Conservation (phyloP, 352 stramenopile species). For the Elongisporangium anandrum region DNA sequence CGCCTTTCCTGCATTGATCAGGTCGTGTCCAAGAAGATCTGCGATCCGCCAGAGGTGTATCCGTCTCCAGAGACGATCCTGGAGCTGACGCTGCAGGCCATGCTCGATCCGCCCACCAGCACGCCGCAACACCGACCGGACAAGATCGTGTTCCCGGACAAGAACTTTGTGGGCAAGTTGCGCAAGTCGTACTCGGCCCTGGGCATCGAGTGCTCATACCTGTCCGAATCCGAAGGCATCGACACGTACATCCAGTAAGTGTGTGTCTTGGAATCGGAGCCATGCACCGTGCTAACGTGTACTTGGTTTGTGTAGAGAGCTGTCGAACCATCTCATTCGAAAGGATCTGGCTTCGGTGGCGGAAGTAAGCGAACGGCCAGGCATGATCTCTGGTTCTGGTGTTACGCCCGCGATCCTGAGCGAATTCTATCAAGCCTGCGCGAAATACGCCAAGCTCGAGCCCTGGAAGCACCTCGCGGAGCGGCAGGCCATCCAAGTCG, state of each 20-base stretch:
- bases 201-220: slow-evolving; percentile 80
- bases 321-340: slow-evolving; percentile 74
- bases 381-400: slow-evolving; percentile 46
- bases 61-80: slow-evolving; percentile 64
- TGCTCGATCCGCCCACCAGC: slow-evolving; percentile 67
- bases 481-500: slow-evolving; percentile 77
- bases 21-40: slow-evolving; percentile 84
- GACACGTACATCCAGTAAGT: slow-evolving; percentile 79
- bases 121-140: slow-evolving; percentile 79
- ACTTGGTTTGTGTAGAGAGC: slow-evolving; percentile 26
- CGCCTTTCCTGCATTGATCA: background rate
- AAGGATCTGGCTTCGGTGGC: slow-evolving; percentile 81
- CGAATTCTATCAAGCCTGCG: slow-evolving; percentile 61
- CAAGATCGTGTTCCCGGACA: slow-evolving; percentile 85
- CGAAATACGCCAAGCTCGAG: slow-evolving; percentile 56
- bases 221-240: slow-evolving; percentile 84
- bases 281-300: background rate
- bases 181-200: slow-evolving; percentile 71
- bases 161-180: slow-evolving; percentile 65
- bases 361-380: slow-evolving; percentile 69
- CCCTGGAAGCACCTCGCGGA: slow-evolving; percentile 68
- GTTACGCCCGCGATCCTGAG: slow-evolving; percentile 53
- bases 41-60: slow-evolving; percentile 75
- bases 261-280: background rate
- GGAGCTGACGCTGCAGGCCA: slow-evolving; percentile 65